phyloP scores from a whole-genome alignment of 768 basidiomycete genomes.

The Tubosaeta sp. region DNA sequence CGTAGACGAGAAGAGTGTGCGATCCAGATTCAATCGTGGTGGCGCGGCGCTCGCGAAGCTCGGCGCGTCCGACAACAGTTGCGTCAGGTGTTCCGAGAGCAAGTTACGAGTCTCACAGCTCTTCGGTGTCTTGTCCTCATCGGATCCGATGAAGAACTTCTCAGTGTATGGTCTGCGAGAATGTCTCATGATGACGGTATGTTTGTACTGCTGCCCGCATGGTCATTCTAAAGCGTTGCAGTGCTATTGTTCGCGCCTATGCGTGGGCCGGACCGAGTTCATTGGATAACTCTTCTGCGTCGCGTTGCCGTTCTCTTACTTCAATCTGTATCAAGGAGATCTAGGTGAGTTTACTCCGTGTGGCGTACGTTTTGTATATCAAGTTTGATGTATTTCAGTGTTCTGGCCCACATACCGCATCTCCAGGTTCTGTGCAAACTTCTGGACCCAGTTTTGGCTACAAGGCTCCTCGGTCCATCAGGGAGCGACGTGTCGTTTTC shows the following conservation, averaged over 20 bases:
- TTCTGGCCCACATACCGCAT: slow-evolving; percentile 41
- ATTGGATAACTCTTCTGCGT: slow-evolving; percentile 59
- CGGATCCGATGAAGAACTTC: slow-evolving; percentile 36
- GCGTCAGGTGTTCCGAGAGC: slow-evolving; percentile 45
- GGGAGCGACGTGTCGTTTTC: slow-evolving; percentile 29
- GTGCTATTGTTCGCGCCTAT: slow-evolving; percentile 40
- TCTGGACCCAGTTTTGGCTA: slow-evolving; percentile 26
- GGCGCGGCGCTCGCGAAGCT: slow-evolving; percentile 49
- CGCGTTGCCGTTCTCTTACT: slow-evolving; percentile 49
- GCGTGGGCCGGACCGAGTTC: slow-evolving; percentile 35
- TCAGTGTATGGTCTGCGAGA: slow-evolving; percentile 31
- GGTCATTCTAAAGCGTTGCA: slow-evolving; percentile 14
- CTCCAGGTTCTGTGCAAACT: slow-evolving; percentile 50
- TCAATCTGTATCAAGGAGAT: slow-evolving; percentile 42
- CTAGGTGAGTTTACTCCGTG: slow-evolving; percentile 41
- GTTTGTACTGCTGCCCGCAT: neutral
- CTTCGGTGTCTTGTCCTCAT: slow-evolving; percentile 65
- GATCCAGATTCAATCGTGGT: slow-evolving; percentile 63
- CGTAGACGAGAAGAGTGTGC: slow-evolving; percentile 58
- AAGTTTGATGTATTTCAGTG: slow-evolving; percentile 33
- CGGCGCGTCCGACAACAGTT: slow-evolving; percentile 42
- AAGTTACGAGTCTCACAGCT: slow-evolving; percentile 51
- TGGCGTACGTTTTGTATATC: neutral
- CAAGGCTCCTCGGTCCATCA: slow-evolving; percentile 21
- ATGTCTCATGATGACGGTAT: slow-evolving; percentile 19